Conservation (phyloP, 805 yeast genomes). For the Sugiyamaella chiloensis region DNA sequence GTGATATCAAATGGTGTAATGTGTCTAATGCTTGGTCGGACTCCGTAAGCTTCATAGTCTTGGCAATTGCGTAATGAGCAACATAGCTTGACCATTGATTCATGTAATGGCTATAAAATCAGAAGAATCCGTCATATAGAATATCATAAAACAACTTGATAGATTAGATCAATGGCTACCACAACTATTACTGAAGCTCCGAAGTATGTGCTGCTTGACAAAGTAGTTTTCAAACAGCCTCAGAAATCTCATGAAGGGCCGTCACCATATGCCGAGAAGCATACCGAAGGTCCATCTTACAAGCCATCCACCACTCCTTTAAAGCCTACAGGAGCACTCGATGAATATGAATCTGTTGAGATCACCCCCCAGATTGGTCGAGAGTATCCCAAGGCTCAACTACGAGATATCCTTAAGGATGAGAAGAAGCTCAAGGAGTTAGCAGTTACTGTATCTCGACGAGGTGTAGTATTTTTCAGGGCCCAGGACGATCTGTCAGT, state of each 20-base stretch:
- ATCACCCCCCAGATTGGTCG: slow-evolving; percentile 34
- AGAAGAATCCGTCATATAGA: no score
- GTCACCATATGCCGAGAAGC: slow-evolving; percentile 28
- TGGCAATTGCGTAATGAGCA: no score
- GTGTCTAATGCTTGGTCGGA: no score
- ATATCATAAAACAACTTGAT: no score
- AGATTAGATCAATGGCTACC: no score
- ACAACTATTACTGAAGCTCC: slow-evolving; percentile 3
- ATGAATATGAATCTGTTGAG: slow-evolving; percentile 29
- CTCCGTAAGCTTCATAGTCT: no score
- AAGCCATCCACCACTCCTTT: slow-evolving; percentile 18
- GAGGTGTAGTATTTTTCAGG: slow-evolving; percentile 52
- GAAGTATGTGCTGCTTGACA: slow-evolving; percentile 5
- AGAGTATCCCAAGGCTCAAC: slow-evolving; percentile 29
- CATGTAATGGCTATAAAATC: no score
- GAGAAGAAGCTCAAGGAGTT: slow-evolving; percentile 39
- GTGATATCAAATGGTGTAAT: no score
- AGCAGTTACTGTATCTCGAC: slow-evolving; percentile 46
- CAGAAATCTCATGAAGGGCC: slow-evolving; percentile 21
- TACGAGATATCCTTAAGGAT: slow-evolving; percentile 28
- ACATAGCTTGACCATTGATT: no score
- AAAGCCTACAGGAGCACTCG: slow-evolving; percentile 27
- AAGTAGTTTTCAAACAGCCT: slow-evolving; percentile 4
- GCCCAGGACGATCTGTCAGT: slow-evolving; percentile 37
- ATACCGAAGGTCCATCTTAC: slow-evolving; percentile 25